These are phyloP conservation scores for Pyricularia sp. DNA, from an alignment of 2,329 filamentous ascomycete species.

Conservation along the genomic window DNA sequence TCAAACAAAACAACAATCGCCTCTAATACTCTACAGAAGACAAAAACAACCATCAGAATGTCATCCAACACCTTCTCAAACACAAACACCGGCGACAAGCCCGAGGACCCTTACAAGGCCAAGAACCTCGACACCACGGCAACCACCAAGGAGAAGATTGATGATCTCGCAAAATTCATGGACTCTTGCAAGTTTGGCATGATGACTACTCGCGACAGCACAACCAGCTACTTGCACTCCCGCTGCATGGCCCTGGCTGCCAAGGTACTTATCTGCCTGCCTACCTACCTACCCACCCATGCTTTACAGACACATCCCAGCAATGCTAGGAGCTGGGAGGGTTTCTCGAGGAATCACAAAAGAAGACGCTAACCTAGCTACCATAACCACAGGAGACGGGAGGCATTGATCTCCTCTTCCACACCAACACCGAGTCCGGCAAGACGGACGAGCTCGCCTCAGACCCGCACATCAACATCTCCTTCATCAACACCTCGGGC, in stretches of 20 bases:
- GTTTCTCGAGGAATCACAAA: no score
- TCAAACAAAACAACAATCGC: not conserved
- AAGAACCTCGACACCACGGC: slow-evolving; percentile 60
- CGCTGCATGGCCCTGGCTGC: slow-evolving; percentile 79
- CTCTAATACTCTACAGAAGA: not conserved
- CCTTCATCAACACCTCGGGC: slow-evolving; percentile 66
- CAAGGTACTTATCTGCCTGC: slow-evolving; percentile 42
- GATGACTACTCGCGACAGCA: slow-evolving; percentile 69
- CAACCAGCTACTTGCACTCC: slow-evolving; percentile 61
- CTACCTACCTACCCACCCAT: no score
- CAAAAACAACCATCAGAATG: slow-evolving; percentile 4
- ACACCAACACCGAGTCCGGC: slow-evolving; percentile 83
- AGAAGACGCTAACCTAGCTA: not conserved
- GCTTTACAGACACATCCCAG: no score
- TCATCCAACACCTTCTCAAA: slow-evolving; percentile 5
- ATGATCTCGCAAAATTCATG: slow-evolving; percentile 64
- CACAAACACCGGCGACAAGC: slow-evolving; percentile 7
- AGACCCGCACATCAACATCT: slow-evolving; percentile 69
- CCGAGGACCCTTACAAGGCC: slow-evolving; percentile 23
- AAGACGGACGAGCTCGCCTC: slow-evolving; percentile 73
- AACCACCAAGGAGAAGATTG: slow-evolving; percentile 64
- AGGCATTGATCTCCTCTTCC: slow-evolving; percentile 77
- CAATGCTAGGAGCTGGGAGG: no score
- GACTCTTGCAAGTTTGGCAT: slow-evolving; percentile 72
- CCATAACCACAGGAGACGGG: slow-evolving; percentile 52